phyloP scores from a whole-genome alignment of 148 eudicot genomes.

The Spergularia marina region DNA sequence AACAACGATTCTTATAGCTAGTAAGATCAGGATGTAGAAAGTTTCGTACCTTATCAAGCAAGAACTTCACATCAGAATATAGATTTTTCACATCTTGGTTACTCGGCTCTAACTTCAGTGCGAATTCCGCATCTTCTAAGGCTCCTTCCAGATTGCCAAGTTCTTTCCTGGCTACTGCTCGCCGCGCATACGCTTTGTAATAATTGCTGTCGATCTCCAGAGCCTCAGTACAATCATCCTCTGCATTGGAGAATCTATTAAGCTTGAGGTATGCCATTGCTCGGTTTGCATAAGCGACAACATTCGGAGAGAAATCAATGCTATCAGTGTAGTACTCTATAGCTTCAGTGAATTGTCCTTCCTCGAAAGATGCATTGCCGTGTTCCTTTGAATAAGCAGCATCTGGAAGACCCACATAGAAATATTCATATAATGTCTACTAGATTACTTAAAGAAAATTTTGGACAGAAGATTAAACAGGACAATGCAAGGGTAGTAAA shows the following conservation, averaged over 20 bases:
- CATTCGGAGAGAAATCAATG: constrained; percentile 74
- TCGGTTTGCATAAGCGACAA: constrained; percentile 82
- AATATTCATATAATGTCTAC: not conserved
- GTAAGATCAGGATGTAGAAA: not conserved
- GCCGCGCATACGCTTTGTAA: constrained; percentile 73
- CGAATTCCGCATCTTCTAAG: constrained; percentile 75
- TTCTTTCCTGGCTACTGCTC: constrained; percentile 81
- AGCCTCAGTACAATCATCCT: constrained; percentile 88
- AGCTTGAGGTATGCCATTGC: constrained; percentile 83
- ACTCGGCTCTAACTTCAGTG: constrained; percentile 71
- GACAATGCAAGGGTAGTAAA: no score
- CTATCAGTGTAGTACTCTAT: constrained; percentile 81
- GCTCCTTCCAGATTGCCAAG: constrained; percentile 70
- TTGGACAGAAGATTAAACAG: no score
- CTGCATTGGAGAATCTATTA: constrained; percentile 74
- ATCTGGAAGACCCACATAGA: not conserved
- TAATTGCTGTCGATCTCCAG: constrained; percentile 74
- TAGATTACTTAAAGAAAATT: not conserved
- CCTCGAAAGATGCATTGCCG: constrained; percentile 79
- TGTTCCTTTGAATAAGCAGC: constrained; percentile 11
- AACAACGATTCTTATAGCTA: not conserved
- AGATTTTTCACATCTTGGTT: constrained; percentile 74
- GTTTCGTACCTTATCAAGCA: constrained; percentile 58
- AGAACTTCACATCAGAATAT: constrained; percentile 54
- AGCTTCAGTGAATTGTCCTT: constrained; percentile 74